Conservation (phyloP, 768 basidiomycete genomes). For the Lactarius akahatsu region DNA sequence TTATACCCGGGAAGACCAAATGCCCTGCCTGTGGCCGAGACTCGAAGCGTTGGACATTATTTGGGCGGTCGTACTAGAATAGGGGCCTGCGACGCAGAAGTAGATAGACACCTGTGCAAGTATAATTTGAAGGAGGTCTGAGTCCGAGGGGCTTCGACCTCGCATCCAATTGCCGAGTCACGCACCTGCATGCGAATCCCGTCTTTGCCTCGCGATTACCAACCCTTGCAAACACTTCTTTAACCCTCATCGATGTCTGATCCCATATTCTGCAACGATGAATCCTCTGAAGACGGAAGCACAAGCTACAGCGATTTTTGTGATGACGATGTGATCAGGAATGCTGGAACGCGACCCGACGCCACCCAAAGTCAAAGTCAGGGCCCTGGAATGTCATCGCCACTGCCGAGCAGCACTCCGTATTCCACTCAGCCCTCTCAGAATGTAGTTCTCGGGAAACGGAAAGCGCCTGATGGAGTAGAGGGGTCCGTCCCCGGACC, state of each 20-base stretch:
- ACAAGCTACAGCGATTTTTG: conserved; percentile 20
- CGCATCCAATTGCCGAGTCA: conserved; percentile 1
- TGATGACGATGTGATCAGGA: conserved; percentile 12
- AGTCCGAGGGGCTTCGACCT: neutral
- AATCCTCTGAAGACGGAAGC: conserved; percentile 8
- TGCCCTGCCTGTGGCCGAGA: conserved; percentile 86
- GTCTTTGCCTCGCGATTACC: neutral
- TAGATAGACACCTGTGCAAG: conserved; percentile 4
- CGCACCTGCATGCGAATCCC: neutral
- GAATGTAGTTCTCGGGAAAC: conserved; percentile 13
- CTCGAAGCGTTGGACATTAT: conserved; percentile 96
- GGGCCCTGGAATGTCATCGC: neutral
- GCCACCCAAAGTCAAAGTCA: neutral
- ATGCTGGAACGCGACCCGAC: neutral
- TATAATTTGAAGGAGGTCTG: conserved; percentile 1
- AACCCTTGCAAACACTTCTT: neutral
- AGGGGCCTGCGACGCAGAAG: neutral
- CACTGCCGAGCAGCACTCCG: neutral
- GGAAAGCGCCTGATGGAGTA: conserved; percentile 13
- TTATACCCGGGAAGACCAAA: conserved; percentile 82
- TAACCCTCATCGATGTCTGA: conserved; percentile 7
- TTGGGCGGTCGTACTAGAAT: conserved; percentile 77
- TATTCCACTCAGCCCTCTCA: conserved; percentile 1
- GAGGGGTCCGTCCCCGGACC: neutral
- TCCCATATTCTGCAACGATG: neutral